Base-by-base conservation (phyloP, 768 basidiomycete species). In the Chlorophyllum brunneum region DNA sequence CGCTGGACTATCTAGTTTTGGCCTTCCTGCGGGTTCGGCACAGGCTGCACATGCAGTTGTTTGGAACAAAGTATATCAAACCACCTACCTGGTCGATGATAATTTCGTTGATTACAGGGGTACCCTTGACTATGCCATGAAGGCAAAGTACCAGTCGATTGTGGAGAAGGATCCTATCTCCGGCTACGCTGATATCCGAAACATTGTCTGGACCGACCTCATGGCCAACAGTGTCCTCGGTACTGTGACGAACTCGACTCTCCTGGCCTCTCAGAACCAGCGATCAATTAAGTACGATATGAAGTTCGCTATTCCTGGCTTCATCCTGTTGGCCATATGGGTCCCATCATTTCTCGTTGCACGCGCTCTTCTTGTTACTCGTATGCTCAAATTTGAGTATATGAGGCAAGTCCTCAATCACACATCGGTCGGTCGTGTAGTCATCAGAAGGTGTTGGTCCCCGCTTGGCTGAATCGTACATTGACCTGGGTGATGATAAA, bases 141-240 rank as follows among this genome's bases (percentile, higher is more conserved):
- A 23, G 18, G 22, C 8, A 13, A 41, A 33, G 13, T 29, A 29
- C 29, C 13, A 34, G 20, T 22, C 40, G 15, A 5, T 51, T 10
- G 33, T 51, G 8, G 22, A 41, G 27, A 2, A 27, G 18, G 26
- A 44, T 3, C 34, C 41, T 7, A 13, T 18, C 8, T 2, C 5
- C 9, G 41, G 50, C n/a, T 22, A 33, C 11, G 50, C 42, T 4
- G n/a, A n/a, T 11, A 43, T 44, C 3, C 9, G 50, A 18, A 51
- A 51, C n/a, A 27, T 36, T 16, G 27, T 51, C 11, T 44, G 23
- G 50, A 44, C 42, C 1, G 41, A 51, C 26, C 33, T 51, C 3
- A 51, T 44, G 34, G 40, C 41, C 22, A 44, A 37, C n/a, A 51
- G 16, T 16, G 16, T 51, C 15, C 16, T 51, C 10, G 50, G 42